phyloP scores from a whole-genome alignment of 1,139 yeast species.

The Candida buenavistaensis region DNA sequence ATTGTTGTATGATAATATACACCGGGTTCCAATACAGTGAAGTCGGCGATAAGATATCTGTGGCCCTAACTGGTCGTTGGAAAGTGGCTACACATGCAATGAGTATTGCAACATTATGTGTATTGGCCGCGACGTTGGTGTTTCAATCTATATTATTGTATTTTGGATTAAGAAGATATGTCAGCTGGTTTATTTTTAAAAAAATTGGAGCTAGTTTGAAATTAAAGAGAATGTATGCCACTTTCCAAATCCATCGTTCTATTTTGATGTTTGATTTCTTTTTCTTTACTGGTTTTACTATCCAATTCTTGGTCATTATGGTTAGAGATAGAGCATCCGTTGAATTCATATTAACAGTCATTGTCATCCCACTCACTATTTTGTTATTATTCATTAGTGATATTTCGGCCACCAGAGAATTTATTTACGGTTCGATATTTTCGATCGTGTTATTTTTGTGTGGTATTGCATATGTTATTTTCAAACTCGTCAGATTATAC shows the following conservation, averaged over 20 bases:
- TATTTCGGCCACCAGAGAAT: slow-evolving; percentile 41
- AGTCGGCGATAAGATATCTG: slow-evolving; percentile 38
- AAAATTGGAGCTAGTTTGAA: slow-evolving; percentile 50
- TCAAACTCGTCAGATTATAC: slow-evolving; percentile 50
- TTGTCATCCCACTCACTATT: slow-evolving; percentile 50
- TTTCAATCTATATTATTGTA: slow-evolving; percentile 33
- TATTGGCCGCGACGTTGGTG: slow-evolving; percentile 41
- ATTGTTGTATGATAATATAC: slow-evolving; percentile 50
- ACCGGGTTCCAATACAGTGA: slow-evolving; percentile 53
- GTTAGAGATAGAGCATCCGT: slow-evolving; percentile 36
- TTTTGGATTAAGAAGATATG: slow-evolving; percentile 38
- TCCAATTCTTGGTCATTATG: slow-evolving; percentile 54
- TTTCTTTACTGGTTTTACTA: slow-evolving; percentile 54
- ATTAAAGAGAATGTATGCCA: slow-evolving; percentile 40
- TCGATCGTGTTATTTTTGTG: slow-evolving; percentile 36
- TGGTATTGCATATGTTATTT: slow-evolving; percentile 51
- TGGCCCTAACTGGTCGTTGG: slow-evolving; percentile 23
- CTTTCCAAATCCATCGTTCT: slow-evolving; percentile 44
- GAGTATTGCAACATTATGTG: slow-evolving; percentile 47
- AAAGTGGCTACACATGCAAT: slow-evolving; percentile 33
- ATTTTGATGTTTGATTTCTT: slow-evolving; percentile 48
- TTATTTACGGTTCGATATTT: slow-evolving; percentile 24
- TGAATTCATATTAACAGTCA: slow-evolving; percentile 51
- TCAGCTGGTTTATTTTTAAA: slow-evolving; percentile 52
- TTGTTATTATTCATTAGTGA: slow-evolving; percentile 39